A percentile compares a stretch with the other conserved stretches of the same genome.
Evolutionary conservation across 495 filamentous ascomycete genomes (phyloP).

Genomic region (Annulohypoxylon bovei): DNA sequence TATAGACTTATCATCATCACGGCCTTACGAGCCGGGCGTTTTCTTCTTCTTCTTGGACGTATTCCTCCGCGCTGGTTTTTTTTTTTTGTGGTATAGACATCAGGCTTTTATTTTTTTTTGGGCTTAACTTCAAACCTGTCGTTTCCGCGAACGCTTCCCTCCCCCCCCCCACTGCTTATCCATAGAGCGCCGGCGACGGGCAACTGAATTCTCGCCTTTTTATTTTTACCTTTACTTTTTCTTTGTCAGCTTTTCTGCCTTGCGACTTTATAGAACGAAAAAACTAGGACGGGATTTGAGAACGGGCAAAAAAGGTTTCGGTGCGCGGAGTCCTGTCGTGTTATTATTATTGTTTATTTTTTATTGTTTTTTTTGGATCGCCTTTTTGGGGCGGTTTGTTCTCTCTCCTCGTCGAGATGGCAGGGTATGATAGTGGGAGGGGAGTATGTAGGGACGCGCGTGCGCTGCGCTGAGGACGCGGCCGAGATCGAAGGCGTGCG

Average conservation of each 20-base stretch:
- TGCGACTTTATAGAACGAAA: slow-evolving; percentile 16
- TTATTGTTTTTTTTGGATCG: background rate
- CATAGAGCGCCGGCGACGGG: slow-evolving; percentile 38
- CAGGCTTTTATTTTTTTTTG: background rate
- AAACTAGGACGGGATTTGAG: slow-evolving; percentile 18
- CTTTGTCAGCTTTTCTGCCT: slow-evolving; percentile 1
- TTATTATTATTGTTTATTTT: background rate
- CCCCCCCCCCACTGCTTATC: background rate
- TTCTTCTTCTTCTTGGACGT: background rate
- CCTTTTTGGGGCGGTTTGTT: background rate
- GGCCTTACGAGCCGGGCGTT: slow-evolving; percentile 22
- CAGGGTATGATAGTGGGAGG: slow-evolving; percentile 18
- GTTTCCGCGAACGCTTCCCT: slow-evolving; percentile 19
- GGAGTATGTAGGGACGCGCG: slow-evolving; percentile 5
- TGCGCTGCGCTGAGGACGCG: background rate
- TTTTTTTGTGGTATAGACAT: slow-evolving; percentile 30
- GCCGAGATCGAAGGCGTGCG: slow-evolving; percentile 3
- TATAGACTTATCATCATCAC: slow-evolving; percentile 17
- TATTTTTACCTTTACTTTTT: no score
- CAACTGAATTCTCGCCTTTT: slow-evolving; percentile 17
- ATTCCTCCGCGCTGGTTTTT: background rate
- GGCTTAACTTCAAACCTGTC: slow-evolving; percentile 27
- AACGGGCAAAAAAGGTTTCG: slow-evolving; percentile 36
- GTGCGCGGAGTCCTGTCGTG: slow-evolving; percentile 22
- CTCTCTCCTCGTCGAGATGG: background rate